These are phyloP conservation scores for Xylaria sp. DNA, from an alignment of 2,329 filamentous ascomycete species.

Conservation along the genomic window DNA sequence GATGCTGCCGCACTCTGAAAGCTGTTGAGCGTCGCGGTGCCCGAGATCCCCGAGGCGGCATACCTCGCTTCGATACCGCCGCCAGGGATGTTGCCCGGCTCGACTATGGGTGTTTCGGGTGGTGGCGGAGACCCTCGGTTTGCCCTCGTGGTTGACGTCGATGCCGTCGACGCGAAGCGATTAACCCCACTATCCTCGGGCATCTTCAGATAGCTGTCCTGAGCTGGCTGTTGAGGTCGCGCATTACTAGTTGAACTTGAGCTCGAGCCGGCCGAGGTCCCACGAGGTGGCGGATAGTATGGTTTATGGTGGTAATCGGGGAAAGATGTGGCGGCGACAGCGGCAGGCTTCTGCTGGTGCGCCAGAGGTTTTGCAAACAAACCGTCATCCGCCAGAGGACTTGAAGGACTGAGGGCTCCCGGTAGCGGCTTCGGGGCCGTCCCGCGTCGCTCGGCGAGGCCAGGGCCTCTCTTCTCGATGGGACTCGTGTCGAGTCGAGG, in stretches of 20 bases:
- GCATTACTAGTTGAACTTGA: constrained; percentile 51
- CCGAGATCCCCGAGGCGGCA: constrained; percentile 89
- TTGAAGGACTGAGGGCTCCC: constrained; percentile 72
- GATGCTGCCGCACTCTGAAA: constrained; percentile 84
- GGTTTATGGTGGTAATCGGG: constrained; percentile 66
- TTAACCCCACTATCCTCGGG: constrained; percentile 65
- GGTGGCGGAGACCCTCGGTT: constrained; percentile 93
- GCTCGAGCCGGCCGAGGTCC: constrained; percentile 47
- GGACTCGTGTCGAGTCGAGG: constrained; percentile 67
- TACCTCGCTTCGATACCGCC: constrained; percentile 92
- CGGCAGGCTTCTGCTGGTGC: constrained; percentile 56
- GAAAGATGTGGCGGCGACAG: constrained; percentile 56
- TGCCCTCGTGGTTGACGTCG: constrained; percentile 90
- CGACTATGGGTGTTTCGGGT: constrained; percentile 87
- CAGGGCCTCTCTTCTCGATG: constrained; percentile 67
- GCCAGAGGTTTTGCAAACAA: constrained; percentile 76
- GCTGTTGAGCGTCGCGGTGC: constrained; percentile 82
- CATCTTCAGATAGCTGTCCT: constrained; percentile 53
- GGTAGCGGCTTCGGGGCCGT: constrained; percentile 85
- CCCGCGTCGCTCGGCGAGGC: constrained; percentile 83
- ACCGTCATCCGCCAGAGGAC: constrained; percentile 79
- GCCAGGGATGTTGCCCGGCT: constrained; percentile 74
- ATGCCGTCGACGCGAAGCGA: constrained; percentile 82
- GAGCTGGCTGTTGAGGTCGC: constrained; percentile 42
- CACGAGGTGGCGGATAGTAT: constrained; percentile 69